phyloP scores from a whole-genome alignment of 1,284 basidiomycete genomes.

The Somion occarium region DNA sequence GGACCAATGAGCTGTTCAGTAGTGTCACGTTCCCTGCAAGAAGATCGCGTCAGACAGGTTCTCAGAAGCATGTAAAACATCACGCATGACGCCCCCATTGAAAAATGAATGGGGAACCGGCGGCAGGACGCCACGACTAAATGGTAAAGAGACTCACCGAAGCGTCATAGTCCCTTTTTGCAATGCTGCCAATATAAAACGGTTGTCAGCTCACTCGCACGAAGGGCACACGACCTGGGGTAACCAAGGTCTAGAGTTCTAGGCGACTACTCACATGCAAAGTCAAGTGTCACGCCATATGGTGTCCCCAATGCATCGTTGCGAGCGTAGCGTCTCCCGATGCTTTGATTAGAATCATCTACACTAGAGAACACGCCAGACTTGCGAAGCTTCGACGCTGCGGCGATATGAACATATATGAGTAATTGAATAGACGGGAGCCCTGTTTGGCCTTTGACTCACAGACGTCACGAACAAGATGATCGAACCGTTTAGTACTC shows the following conservation, averaged over 20 bases:
- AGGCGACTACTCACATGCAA: slow-evolving; percentile 73
- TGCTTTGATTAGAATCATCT: slow-evolving; percentile 93
- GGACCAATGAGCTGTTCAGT: slow-evolving; percentile 91
- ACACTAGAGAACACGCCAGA: slow-evolving; percentile 90
- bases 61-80: neutral
- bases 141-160: slow-evolving; percentile 45
- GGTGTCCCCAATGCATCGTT: slow-evolving; percentile 99
- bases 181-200: slow-evolving; percentile 45
- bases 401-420: neutral
- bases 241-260: neutral
- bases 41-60: slow-evolving; percentile 2
- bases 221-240: slow-evolving; percentile 11
- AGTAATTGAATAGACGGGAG: no score
- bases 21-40: slow-evolving; percentile 84
- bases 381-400: slow-evolving; percentile 83
- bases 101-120: neutral
- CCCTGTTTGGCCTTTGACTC: slow-evolving; percentile 33
- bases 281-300: slow-evolving; percentile 95
- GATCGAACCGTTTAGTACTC: slow-evolving; percentile 82
- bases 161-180: slow-evolving; percentile 88
- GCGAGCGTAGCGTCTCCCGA: slow-evolving; percentile 95
- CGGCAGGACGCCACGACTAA: neutral
- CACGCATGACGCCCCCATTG: neutral
- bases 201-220: neutral
- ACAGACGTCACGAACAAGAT: slow-evolving; percentile 89